These are phyloP conservation scores for Pseudotulostoma volvatum DNA, from an alignment of 495 filamentous ascomycete species.

Conservation along the genomic window DNA sequence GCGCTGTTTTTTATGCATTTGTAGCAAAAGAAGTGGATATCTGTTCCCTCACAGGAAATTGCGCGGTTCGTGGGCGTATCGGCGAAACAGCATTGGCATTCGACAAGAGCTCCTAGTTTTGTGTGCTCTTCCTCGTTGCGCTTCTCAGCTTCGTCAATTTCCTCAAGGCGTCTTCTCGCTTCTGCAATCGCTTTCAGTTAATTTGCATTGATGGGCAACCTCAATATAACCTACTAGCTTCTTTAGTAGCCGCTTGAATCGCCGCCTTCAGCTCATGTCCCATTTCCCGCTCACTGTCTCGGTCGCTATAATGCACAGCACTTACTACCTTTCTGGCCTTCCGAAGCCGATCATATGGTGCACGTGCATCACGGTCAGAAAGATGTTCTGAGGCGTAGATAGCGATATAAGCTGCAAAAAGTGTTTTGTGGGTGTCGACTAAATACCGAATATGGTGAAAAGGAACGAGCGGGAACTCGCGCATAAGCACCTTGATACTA, in stretches of 20 bases:
- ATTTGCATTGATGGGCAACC: background rate
- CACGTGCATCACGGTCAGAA: background rate
- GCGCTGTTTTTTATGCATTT: conserved; percentile 46
- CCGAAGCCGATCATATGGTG: background rate
- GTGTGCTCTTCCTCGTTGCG: conserved; percentile 30
- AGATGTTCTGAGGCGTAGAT: background rate
- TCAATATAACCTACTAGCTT: conserved; percentile 1
- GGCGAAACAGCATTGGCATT: conserved; percentile 57
- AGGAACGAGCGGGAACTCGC: conserved; percentile 2
- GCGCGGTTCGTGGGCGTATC: conserved; percentile 48
- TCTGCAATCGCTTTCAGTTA: background rate
- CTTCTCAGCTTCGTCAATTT: conserved; percentile 26
- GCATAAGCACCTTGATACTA: conserved; percentile 2
- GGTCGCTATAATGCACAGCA: background rate
- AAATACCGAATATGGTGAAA: conserved; percentile 1
- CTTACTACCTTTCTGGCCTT: background rate
- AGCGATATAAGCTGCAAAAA: conserved; percentile 1
- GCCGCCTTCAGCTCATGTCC: conserved; percentile 1
- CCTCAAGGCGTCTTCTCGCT: conserved; percentile 12
- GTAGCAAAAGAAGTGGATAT: conserved; percentile 51
- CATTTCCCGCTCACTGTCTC: background rate
- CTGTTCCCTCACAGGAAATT: conserved; percentile 45
- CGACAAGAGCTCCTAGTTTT: conserved; percentile 25
- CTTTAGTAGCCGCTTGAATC: conserved; percentile 4
- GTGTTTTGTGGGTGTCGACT: conserved; percentile 3